Evolutionary conservation across 441 rosid genomes (phyloP).

Genomic region (Populus hybrid): DNA sequence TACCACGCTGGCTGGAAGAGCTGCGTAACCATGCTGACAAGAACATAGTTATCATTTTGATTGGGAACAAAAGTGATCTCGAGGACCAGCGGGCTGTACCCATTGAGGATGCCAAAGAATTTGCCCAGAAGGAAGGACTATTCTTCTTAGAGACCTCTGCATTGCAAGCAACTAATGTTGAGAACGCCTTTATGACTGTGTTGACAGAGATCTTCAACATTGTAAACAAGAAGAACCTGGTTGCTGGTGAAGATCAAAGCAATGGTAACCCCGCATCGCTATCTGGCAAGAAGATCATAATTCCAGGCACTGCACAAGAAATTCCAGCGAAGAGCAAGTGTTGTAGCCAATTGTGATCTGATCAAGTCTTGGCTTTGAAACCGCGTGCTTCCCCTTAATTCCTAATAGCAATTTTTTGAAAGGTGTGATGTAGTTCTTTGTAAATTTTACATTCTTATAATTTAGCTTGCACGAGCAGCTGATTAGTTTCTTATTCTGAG

Average conservation of each 20-base stretch:
- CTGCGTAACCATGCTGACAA: slow-evolving; percentile 61
- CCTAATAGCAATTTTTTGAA: slow-evolving; percentile 29
- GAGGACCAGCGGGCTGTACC: slow-evolving; percentile 72
- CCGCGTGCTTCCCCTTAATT: slow-evolving; percentile 10
- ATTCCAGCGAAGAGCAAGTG: slow-evolving; percentile 61
- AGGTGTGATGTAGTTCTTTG: slow-evolving; percentile 37
- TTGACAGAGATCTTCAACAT: slow-evolving; percentile 78
- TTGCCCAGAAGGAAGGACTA: slow-evolving; percentile 80
- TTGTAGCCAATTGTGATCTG: slow-evolving; percentile 50
- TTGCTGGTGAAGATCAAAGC: slow-evolving; percentile 47
- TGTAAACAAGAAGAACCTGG: slow-evolving; percentile 74
- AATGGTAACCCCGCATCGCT: slow-evolving; percentile 64
- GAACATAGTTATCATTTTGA: slow-evolving; percentile 68
- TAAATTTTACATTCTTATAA: slow-evolving; percentile 32
- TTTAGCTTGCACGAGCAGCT: slow-evolving; percentile 22
- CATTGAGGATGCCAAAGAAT: slow-evolving; percentile 72
- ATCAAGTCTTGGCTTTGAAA: neutral
- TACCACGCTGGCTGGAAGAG: slow-evolving; percentile 64
- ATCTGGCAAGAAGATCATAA: slow-evolving; percentile 71
- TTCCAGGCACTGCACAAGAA: slow-evolving; percentile 79
- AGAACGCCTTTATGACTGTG: slow-evolving; percentile 73
- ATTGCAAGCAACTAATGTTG: slow-evolving; percentile 71
- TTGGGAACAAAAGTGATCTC: slow-evolving; percentile 88
- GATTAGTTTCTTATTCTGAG: slow-evolving; percentile 14
- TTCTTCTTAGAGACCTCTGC: slow-evolving; percentile 98